Conservation (phyloP, 2,329 filamentous ascomycete species). For the Aspergillus viridinutans region DNA sequence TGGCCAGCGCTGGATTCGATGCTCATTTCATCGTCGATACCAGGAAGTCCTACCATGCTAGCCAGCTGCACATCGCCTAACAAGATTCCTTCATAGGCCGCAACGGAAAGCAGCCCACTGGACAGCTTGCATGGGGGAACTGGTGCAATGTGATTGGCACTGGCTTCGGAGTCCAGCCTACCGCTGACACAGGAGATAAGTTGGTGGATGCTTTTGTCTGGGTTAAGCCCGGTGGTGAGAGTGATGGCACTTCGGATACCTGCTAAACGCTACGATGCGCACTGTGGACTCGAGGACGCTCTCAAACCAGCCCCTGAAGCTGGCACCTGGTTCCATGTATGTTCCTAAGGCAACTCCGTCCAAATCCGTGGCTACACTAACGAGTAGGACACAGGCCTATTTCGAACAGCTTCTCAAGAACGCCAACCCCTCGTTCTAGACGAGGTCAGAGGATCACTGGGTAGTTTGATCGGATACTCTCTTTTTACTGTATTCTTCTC, state of each 20-base stretch:
- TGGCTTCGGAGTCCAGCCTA: conserved; percentile 62
- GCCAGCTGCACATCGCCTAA: neutral
- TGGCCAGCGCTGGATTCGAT: conserved; percentile 46
- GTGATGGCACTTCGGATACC: conserved; percentile 49
- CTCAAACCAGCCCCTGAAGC: conserved; percentile 65
- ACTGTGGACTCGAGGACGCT: conserved; percentile 53
- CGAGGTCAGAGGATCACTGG: neutral
- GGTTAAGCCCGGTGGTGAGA: conserved; percentile 63
- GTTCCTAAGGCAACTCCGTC: conserved; percentile 29
- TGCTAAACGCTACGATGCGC: conserved; percentile 50
- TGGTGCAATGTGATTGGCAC: conserved; percentile 65
- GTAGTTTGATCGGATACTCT: neutral
- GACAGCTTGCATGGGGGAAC: conserved; percentile 56
- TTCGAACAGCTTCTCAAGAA: conserved; percentile 27
- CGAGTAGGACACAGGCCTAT: conserved; percentile 16
- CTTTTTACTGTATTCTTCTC: neutral
- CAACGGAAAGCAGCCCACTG: conserved; percentile 58
- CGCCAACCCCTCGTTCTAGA: conserved; percentile 24
- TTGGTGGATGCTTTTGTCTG: conserved; percentile 65
- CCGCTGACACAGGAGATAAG: conserved; percentile 56
- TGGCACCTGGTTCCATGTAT: conserved; percentile 60
- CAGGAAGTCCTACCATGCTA: conserved; percentile 26
- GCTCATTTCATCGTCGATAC: conserved; percentile 55
- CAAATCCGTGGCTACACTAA: conserved; percentile 9
- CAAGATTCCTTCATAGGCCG: conserved; percentile 40